Conservation (phyloP, 768 basidiomycete species). For the Lactarius deliciosus region DNA sequence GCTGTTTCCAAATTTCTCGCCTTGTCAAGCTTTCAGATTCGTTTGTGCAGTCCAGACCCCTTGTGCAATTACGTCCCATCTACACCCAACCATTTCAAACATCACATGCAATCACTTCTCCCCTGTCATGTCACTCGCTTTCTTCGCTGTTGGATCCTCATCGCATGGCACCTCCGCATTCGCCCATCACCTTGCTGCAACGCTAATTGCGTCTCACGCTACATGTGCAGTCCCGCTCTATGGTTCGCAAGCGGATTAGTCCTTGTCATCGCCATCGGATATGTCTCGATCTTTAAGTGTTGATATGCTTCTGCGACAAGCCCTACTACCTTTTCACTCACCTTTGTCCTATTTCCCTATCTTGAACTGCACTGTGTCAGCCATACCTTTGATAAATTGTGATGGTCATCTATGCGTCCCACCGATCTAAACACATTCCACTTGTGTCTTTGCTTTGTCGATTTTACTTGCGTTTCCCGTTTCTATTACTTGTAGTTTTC, state of each 20-base stretch:
- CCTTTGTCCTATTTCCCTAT: not conserved
- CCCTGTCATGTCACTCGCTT: constrained; percentile 25
- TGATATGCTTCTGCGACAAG: constrained; percentile 24
- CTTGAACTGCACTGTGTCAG: constrained; percentile 6
- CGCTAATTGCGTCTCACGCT: constrained; percentile 10
- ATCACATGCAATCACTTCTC: constrained; percentile 19
- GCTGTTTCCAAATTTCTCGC: constrained; percentile 28
- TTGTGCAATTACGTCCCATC: constrained; percentile 25
- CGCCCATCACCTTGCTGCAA: not conserved
- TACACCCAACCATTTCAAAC: constrained; percentile 22
- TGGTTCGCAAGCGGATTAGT: constrained; percentile 6
- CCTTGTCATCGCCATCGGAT: constrained; percentile 16
- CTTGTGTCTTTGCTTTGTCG: constrained; percentile 23
- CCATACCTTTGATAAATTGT: constrained; percentile 16
- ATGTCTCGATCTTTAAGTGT: constrained; percentile 14
- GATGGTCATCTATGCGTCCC: constrained; percentile 23
- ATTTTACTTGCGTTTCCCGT: constrained; percentile 27
- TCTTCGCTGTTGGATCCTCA: constrained; percentile 29
- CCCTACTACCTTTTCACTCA: not conserved
- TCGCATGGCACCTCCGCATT: constrained; percentile 20
- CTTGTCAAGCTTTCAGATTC: constrained; percentile 27
- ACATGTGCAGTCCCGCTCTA: constrained; percentile 4
- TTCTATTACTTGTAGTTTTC: constrained; percentile 29
- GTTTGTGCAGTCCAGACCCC: constrained; percentile 22
- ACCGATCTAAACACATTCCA: constrained; percentile 24